phyloP scores from a whole-genome alignment of 305 asterid species.

The Solanum hybrid region DNA sequence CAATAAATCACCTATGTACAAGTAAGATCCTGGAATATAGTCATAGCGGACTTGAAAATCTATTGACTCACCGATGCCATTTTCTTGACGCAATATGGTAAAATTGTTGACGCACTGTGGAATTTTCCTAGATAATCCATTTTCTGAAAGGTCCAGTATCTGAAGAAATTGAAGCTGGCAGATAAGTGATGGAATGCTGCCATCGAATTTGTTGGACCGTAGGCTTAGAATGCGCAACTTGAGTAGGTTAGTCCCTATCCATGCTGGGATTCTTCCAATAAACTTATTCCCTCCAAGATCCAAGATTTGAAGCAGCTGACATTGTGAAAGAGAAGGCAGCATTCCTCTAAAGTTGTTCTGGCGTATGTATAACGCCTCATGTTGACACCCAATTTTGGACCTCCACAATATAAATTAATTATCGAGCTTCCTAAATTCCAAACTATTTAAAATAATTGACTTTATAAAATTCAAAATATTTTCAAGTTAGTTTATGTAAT shows the following conservation, averaged over 20 bases:
- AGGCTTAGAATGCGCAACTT: not conserved
- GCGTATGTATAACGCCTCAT: constrained; percentile 2
- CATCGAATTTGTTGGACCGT: not conserved
- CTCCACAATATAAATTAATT: no score
- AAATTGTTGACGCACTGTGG: constrained; percentile 26
- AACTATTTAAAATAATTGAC: no score
- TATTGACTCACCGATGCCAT: not conserved
- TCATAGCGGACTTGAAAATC: not conserved
- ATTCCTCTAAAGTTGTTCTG: constrained; percentile 16
- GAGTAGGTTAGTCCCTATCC: constrained; percentile 13
- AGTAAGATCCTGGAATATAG: not conserved
- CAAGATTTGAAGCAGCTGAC: not conserved
- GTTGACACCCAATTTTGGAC: no score
- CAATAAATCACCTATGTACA: not conserved
- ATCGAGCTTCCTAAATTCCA: no score
- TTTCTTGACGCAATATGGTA: constrained; percentile 5
- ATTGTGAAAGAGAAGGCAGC: constrained; percentile 17
- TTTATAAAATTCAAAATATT: no score
- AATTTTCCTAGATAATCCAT: constrained; percentile 18
- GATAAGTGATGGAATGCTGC: constrained; percentile 12
- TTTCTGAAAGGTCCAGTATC: constrained; percentile 23
- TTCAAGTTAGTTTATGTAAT: no score
- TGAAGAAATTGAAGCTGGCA: constrained; percentile 15
- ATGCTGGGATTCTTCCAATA: constrained; percentile 16
- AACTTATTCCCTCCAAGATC: constrained; percentile 24